These are phyloP conservation scores for Fusarium foetens DNA, from an alignment of 2,329 filamentous ascomycete species.

Conservation along the genomic window DNA sequence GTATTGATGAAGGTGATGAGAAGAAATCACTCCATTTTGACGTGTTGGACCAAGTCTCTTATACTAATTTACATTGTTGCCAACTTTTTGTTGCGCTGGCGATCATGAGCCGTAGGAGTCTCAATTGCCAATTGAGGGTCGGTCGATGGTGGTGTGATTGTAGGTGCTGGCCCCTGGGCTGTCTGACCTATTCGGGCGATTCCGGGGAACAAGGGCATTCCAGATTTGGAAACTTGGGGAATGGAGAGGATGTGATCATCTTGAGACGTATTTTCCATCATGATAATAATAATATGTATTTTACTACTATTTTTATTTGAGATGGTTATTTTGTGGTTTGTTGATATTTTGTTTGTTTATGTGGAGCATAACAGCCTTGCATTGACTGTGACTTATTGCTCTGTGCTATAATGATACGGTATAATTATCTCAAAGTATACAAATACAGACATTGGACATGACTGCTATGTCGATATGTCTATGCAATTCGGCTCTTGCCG, in stretches of 20 bases:
- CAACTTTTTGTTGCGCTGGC: background rate
- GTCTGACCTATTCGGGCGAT: constrained; percentile 40
- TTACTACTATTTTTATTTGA: background rate
- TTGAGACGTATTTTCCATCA: background rate
- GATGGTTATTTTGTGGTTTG: background rate
- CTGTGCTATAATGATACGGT: background rate
- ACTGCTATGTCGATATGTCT: background rate
- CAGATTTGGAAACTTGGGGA: constrained; percentile 14
- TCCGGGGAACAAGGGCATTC: constrained; percentile 27
- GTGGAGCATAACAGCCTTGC: constrained; percentile 1
- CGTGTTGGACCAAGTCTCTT: constrained; percentile 23
- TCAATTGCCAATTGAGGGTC: constrained; percentile 23
- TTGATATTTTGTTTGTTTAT: constrained; percentile 1
- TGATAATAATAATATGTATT: background rate
- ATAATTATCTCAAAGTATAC: background rate
- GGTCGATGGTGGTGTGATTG: constrained; percentile 41
- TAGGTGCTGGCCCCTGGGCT: constrained; percentile 26
- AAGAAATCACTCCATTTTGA: constrained; percentile 25
- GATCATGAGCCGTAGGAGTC: constrained; percentile 27
- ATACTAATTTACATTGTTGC: constrained; percentile 5
- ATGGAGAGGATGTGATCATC: background rate
- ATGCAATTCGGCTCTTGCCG: constrained; percentile 27
- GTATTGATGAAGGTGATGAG: constrained; percentile 7
- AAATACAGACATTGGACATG: background rate
- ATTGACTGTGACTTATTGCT: background rate